Evolutionary conservation across 371 early-diverging fungal species (phyloP).

Genomic region (Mortierella sp.): DNA sequence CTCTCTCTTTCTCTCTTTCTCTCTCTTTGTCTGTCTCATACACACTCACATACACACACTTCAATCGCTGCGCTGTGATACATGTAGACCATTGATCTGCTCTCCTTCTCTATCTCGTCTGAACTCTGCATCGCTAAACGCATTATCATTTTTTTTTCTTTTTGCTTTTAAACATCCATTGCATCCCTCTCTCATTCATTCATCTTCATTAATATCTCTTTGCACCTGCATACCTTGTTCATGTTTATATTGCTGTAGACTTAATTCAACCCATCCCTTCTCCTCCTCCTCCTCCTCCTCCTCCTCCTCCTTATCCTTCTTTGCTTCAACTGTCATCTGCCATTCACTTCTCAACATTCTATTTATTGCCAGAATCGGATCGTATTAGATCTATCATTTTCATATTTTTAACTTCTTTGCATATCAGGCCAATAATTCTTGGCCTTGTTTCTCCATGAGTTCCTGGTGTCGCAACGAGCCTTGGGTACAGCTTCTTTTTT

Average conservation of each 20-base stretch:
- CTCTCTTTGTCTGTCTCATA: neutral
- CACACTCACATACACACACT: too few relatives aligned
- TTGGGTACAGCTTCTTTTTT: conserved; percentile 30
- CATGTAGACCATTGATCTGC: neutral
- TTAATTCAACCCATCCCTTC: neutral
- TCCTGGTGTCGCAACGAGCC: conserved; percentile 56
- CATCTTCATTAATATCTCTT: neutral
- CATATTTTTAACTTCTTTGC: neutral
- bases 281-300: too few relatives aligned
- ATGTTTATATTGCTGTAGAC: neutral
- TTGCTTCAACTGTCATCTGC: neutral
- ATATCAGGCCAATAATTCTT: neutral
- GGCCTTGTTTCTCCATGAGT: conserved; percentile 23
- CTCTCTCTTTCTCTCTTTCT: neutral
- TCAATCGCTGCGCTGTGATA: neutral
- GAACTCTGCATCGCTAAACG: neutral
- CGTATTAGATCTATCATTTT: neutral
- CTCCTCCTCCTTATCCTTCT: too few relatives aligned
- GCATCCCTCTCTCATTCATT: neutral
- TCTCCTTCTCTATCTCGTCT: neutral
- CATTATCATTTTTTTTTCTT: neutral
- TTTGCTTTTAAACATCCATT: neutral
- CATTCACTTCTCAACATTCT: neutral
- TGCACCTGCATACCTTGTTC: neutral
- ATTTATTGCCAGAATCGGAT: neutral